These are phyloP conservation scores for Carallia pectinifolia DNA, from an alignment of 345 rosid genomes.

Conservation along the genomic window DNA sequence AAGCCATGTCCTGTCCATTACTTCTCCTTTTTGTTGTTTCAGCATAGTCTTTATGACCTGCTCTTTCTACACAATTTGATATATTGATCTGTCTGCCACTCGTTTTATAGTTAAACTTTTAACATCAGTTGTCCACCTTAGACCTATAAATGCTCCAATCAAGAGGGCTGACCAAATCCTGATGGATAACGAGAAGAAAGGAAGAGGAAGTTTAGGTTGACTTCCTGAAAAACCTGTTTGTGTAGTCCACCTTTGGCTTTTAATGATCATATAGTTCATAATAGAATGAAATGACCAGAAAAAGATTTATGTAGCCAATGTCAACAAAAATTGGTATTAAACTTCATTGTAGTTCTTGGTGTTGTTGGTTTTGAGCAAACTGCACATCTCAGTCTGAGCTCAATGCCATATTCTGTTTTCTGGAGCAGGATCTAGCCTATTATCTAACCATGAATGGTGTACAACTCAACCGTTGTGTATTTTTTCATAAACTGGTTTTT, in stretches of 20 bases:
- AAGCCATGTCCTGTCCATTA: constrained; percentile 19
- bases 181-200: too few relatives aligned
- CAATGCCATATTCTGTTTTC: constrained; percentile 2
- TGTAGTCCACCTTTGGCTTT: too few relatives aligned
- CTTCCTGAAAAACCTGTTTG: too few relatives aligned
- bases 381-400: constrained; percentile 34
- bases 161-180: too few relatives aligned
- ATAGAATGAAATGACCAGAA: too few relatives aligned
- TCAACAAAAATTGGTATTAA: too few relatives aligned
- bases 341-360: constrained; percentile 12
- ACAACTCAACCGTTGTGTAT: constrained; percentile 24
- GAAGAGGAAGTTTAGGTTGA: too few relatives aligned
- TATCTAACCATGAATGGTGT: constrained; percentile 22
- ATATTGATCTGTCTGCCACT: constrained; percentile 18
- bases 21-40: constrained; percentile 24
- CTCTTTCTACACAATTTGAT: constrained; percentile 28
- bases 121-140: too few relatives aligned
- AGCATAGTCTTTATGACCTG: constrained; percentile 27
- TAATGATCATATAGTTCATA: too few relatives aligned
- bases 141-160: too few relatives aligned
- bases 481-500: constrained; percentile 20
- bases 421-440: constrained; percentile 26
- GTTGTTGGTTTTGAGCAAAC: constrained; percentile 33
- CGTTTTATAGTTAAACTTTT: constrained; percentile 15
- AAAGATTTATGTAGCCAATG: too few relatives aligned